Base-by-base conservation (phyloP, 2,329 filamentous ascomycete species). In the Ceratocystiopsis brevicomis region DNA sequence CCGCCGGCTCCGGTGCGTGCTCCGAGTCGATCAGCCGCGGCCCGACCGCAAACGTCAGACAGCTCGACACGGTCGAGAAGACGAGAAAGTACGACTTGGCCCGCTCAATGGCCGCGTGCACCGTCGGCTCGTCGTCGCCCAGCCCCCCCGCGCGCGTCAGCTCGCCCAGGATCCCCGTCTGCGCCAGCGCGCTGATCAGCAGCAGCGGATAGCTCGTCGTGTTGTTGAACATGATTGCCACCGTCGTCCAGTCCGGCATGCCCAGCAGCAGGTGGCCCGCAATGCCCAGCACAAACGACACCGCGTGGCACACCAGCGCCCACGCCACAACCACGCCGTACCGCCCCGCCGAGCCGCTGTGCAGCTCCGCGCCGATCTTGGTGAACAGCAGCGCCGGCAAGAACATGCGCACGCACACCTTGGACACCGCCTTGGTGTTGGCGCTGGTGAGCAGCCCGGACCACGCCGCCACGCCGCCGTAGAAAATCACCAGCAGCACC, bases 61-160 rank as follows among this genome's bases (percentile, higher is more conserved):
- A 72, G 51, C 75, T 78, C 37, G 66, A 68, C 11, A 80, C 62
- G 44, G 77, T 78, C 4, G 75, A 68, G 49, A 75, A 78, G 46
- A 81, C 68, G 4, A 81, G 58, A 52, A 81, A 78, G 54, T 78
- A 81, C 14, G 70, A 71, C 53, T 78, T 73, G 8, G 74, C 74
- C 11, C 76, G 62, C 43, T 70, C 65, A 13, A 79, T 60, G 0
- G 71, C 71, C 3, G 60, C 59, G 2, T 57, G 50, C 2, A 59
- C 61, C 54, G 49, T 68, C 19, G 19, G 19, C 19, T 21, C 19
- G 19, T 21, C 19, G 61, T 55, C 64, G n/a, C 37, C 44, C 1
- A 16, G 41, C 3, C 25, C 39, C 51, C 50, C 65, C 49, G 47
- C 57, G 48, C 46, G 47, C 2, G 65, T 54, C 16, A 78, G 60